phyloP scores from a whole-genome alignment of 2,329 filamentous ascomycete species.

The Orbilia oligospora region DNA sequence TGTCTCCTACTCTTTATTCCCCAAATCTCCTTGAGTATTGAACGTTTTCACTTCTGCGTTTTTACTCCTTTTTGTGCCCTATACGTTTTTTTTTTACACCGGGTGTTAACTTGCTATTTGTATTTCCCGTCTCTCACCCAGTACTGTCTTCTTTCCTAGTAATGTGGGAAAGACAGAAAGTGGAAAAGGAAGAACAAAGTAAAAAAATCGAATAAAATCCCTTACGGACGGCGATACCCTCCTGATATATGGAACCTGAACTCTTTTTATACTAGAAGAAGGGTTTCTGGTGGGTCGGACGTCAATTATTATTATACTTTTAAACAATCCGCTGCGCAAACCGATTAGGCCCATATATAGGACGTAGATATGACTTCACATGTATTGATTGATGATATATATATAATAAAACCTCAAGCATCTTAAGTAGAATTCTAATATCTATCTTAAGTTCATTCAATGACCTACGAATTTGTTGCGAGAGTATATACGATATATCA shows the following conservation, averaged over 20 bases:
- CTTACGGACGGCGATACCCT: constrained; percentile 55
- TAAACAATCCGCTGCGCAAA: not conserved
- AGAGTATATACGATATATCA: too few relatives aligned
- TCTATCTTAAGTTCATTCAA: too few relatives aligned
- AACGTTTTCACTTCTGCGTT: constrained; percentile 31
- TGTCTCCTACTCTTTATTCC: constrained; percentile 25
- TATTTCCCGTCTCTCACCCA: constrained; percentile 40
- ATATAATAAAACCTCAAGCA: too few relatives aligned
- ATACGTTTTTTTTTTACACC: constrained; percentile 43
- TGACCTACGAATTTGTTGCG: too few relatives aligned
- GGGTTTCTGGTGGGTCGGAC: constrained; percentile 21
- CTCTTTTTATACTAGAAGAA: not conserved
- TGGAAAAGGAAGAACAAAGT: constrained; percentile 59
- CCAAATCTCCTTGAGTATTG: constrained; percentile 39
- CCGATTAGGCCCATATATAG: too few relatives aligned
- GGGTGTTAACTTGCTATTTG: constrained; percentile 48
- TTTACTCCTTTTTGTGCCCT: constrained; percentile 14
- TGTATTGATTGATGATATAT: too few relatives aligned
- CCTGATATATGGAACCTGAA: constrained; percentile 3
- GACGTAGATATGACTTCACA: not conserved
- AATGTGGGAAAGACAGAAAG: constrained; percentile 29
- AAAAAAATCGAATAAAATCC: constrained; percentile 59
- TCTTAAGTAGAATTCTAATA: too few relatives aligned
- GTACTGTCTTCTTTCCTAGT: constrained; percentile 35
- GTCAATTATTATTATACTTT: constrained; percentile 12